phyloP scores from a whole-genome alignment of 306 rosid species.

The Corylus heterophylla region DNA sequence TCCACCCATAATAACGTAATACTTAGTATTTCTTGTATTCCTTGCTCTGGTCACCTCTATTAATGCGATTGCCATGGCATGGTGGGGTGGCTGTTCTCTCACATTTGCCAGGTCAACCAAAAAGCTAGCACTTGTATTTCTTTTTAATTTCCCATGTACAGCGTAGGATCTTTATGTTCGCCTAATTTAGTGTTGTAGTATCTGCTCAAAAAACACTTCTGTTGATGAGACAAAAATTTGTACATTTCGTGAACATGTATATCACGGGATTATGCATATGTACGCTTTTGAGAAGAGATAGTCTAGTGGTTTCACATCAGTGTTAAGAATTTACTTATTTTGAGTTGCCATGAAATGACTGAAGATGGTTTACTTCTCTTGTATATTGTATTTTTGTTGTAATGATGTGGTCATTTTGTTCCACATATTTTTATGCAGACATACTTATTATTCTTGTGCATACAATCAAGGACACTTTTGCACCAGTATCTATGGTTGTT shows the following conservation, averaged over 20 bases:
- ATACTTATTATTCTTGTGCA: background rate
- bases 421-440: background rate
- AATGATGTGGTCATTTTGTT: background rate
- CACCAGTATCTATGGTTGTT: background rate
- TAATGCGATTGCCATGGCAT: conserved; percentile 14
- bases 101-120: conserved; percentile 27
- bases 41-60: background rate
- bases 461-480: background rate
- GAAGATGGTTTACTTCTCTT: background rate
- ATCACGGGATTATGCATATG: conserved; percentile 4
- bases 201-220: conserved; percentile 12
- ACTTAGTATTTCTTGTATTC: background rate
- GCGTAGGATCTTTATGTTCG: conserved; percentile 39
- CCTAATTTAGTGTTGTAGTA: conserved; percentile 32
- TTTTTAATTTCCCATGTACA: conserved; percentile 38
- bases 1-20: background rate
- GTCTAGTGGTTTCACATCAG: background rate
- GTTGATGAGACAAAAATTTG: background rate
- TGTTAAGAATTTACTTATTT: background rate
- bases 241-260: conserved; percentile 21
- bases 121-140: conserved; percentile 33
- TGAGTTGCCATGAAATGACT: background rate
- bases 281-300: conserved; percentile 8
- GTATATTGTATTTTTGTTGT: background rate
- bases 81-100: background rate